phyloP scores from a whole-genome alignment of 352 stramenopile species.

The Pythium pyrilobum region DNA sequence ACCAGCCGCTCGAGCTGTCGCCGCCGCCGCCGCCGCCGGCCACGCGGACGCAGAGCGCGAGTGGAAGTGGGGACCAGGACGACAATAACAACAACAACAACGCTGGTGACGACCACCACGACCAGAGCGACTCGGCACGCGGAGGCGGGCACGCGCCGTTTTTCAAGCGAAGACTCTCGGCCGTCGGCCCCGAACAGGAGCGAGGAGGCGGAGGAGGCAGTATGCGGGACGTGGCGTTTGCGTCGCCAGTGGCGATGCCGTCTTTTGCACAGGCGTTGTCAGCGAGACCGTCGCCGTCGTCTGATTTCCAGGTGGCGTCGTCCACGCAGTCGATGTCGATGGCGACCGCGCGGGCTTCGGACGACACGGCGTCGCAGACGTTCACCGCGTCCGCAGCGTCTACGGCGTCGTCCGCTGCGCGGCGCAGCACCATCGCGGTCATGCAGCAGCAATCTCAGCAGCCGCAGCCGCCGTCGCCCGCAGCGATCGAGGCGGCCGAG shows the following conservation, averaged over 20 bases:
- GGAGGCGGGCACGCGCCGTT: too few species aligned
- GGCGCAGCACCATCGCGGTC: constrained; percentile 24
- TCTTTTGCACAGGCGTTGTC: not conserved
- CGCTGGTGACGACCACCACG: constrained; percentile 5
- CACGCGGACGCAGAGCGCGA: too few species aligned
- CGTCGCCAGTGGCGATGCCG: not conserved
- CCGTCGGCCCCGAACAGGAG: not conserved
- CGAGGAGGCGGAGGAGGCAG: too few species aligned
- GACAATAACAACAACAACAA: constrained; percentile 24
- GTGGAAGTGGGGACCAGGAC: not conserved
- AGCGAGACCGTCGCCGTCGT: not conserved
- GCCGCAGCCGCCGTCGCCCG: not conserved
- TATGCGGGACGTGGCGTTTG: not conserved
- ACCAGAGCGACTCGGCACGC: not conserved
- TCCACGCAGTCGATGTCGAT: not conserved
- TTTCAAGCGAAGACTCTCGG: constrained; percentile 4
- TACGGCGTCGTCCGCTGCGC: not conserved
- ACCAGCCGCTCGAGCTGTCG: constrained; percentile 15
- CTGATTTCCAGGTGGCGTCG: not conserved
- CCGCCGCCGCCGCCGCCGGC: not conserved
- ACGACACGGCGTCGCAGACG: not conserved
- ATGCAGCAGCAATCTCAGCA: constrained; percentile 20
- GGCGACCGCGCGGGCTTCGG: too few species aligned
- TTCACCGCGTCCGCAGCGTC: not conserved
- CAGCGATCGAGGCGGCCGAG: constrained; percentile 31